A percentile compares a stretch with the other conserved stretches of the same genome.
Conservation (phyloP, 1,139 yeast genomes). For the Yamadazyma conglobata region DNA sequence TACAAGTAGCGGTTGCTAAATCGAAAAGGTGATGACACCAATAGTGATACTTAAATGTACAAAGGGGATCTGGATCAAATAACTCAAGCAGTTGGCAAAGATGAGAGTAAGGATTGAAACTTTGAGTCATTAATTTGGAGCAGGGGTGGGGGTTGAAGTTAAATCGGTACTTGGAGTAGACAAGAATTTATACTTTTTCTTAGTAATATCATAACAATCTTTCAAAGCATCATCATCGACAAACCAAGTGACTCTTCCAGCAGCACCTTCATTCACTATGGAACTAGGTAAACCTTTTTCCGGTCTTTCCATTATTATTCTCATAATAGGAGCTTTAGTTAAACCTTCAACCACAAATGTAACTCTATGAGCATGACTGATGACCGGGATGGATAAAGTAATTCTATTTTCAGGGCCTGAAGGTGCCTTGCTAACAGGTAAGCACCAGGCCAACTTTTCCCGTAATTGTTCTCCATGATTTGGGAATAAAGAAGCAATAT, state of each 20-base stretch:
- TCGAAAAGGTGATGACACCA: too few relatives aligned
- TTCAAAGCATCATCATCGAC: slow-evolving; percentile 93
- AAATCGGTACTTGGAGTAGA: too few relatives aligned
- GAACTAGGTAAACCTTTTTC: slow-evolving; percentile 95
- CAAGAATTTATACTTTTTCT: slow-evolving; percentile 67
- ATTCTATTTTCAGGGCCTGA: slow-evolving; percentile 85
- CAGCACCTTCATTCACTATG: slow-evolving; percentile 92
- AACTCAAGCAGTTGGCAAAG: too few relatives aligned
- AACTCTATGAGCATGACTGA: slow-evolving; percentile 89
- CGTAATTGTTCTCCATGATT: slow-evolving; percentile 79
- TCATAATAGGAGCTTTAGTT: slow-evolving; percentile 89
- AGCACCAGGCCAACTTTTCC: slow-evolving; percentile 94
- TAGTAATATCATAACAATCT: slow-evolving; percentile 71
- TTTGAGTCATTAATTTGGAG: too few relatives aligned
- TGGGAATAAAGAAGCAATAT: slow-evolving; percentile 93
- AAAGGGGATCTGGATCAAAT: too few relatives aligned
- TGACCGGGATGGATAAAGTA: slow-evolving; percentile 90
- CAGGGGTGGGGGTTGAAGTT: too few relatives aligned
- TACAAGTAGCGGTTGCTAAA: too few relatives aligned
- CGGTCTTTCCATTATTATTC: slow-evolving; percentile 94
- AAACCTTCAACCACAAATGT: slow-evolving; percentile 95
- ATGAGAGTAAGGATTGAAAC: too few relatives aligned
- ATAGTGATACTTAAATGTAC: too few relatives aligned
- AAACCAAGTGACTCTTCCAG: slow-evolving; percentile 96
- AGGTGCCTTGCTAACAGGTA: slow-evolving; percentile 91